Evolutionary conservation across 225 moss, liverwort and hornwort species (phyloP), one percentile per base, ranked within the genome.

Genomic region (Pleurozium schreberi): DNA sequence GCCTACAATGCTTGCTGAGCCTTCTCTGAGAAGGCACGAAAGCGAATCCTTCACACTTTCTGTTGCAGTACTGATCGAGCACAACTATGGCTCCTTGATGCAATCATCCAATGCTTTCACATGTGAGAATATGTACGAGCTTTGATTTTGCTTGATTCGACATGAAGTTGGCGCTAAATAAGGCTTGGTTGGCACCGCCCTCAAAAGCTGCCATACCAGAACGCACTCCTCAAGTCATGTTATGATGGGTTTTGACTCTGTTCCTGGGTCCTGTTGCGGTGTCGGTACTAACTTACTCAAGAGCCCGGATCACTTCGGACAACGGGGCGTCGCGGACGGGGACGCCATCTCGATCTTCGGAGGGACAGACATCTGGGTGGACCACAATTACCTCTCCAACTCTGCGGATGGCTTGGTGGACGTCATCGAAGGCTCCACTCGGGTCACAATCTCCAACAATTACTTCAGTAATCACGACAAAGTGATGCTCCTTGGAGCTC

Each of bases 401-500:
- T 91, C 84, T 82, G 89, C 91, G 4, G 95, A 95, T 87, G 95
- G 95, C 42, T 89, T 95, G 13, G 89, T 95, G 33, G 95, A 95
- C 43, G 93, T 89, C 73, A 93, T 95, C n/a, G 87, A 92, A 88
- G 92, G 93, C 30, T 95, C 95, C 2, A 58, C 90, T 36, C 83
- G 83, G 27, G 87, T 95, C 9, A 93, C 93, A 15, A 90, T 95
- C 90, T 92, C 95, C 33, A 95, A 95, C 79, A 95, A 67, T 68
- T 93, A 95, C 90, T 95, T 95, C 20, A 93, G 93, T 77, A 93
- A 93, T 75, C 95, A 95, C 64, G 95, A 95, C 17, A 93, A 95
- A 86, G 95, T 95, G 7, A 95, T 95, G 95, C 14, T 95, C 67
- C 64, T 95, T 61, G 95, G 95, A 12, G 93, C 93, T 42, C 93